Conservation (phyloP, 257 asterid species). For the Paulownia fortunei region DNA sequence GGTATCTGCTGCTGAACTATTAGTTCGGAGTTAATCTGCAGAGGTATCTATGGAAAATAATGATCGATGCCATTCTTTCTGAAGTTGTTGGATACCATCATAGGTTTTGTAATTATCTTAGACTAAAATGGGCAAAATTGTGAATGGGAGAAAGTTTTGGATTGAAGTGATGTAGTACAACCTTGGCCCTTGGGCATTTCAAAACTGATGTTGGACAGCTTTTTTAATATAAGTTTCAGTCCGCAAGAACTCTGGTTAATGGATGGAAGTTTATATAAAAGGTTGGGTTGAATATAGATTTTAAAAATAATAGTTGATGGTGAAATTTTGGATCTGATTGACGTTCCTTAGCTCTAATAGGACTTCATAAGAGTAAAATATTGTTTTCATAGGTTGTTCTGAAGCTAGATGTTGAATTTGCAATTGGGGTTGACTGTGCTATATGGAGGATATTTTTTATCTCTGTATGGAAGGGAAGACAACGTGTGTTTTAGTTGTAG, state of each 20-base stretch:
- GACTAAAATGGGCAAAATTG: not conserved
- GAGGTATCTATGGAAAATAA: too few relatives aligned
- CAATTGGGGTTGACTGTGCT: not conserved
- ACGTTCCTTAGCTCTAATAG: not conserved
- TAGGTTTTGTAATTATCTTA: slow-evolving; percentile 12
- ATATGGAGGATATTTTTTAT: not conserved
- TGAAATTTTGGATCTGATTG: not conserved
- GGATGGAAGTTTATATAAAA: not conserved
- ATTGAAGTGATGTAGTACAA: slow-evolving; percentile 5
- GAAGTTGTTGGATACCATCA: not conserved
- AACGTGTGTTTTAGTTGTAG: not conserved
- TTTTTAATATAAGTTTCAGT: not conserved
- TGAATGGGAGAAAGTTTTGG: slow-evolving; percentile 5
- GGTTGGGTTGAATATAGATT: not conserved
- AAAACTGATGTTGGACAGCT: not conserved
- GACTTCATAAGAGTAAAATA: not conserved
- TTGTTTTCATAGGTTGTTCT: not conserved
- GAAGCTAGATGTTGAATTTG: not conserved
- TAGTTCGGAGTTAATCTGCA: slow-evolving; percentile 9
- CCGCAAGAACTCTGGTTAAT: slow-evolving; percentile 3
- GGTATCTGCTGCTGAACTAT: slow-evolving; percentile 6
- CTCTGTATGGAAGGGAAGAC: not conserved
- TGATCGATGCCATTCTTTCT: too few relatives aligned
- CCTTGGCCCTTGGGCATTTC: slow-evolving; percentile 6
- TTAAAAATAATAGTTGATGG: not conserved